Evolutionary conservation across 2,329 filamentous ascomycete species (phyloP), one percentile per base, ranked within the genome.

Genomic region (Aspergillus luchuensis): DNA sequence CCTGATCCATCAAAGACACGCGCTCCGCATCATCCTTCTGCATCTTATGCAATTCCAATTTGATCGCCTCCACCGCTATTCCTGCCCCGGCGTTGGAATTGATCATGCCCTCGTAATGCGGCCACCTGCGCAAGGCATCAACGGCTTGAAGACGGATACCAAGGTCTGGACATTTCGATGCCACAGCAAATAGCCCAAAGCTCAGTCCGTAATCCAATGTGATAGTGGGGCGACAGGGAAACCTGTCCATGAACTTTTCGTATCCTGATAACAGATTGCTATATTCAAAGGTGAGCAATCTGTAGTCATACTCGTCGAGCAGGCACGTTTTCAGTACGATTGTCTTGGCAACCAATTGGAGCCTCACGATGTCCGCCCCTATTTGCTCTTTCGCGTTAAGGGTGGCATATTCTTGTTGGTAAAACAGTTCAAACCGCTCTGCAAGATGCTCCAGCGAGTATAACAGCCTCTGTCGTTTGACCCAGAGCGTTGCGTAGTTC

Each of bases 101-200:
- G n/a, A 64, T 30, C 23, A 66, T 58, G 13, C 61, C 63, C 30
- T 66, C 61, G 17, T 56, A 63, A 33, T 66, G 65, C 2, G 65
- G 61, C 61, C 62, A 67, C 3, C 25, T 36, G 8, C 55, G 48
- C 33, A 64, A 57, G 8, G 51, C 51, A 6, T 62, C n/a, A 21
- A 67, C 62, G 19, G 63, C 65, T 10, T 51, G 60, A 13, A 60
- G 41, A 1, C 63, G 63, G 48, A 64, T 21, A 4, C 41, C 41
- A 36, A 61, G 49, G 10, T 67, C 50, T 4, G 63, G 61, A 23
- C 63, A 66, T 13, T 51, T 17, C 10, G 59, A 57, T 8, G 61
- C 60, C 30, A 65, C 58, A 4, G 58, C 45, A 11, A 54, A 64
- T 5, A 67, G 47, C 2, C 57, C 43, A 3, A 65, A 50, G 30